These are phyloP conservation scores for Neurospora sp. DNA, from an alignment of 495 filamentous ascomycete genomes.

Conservation along the genomic window DNA sequence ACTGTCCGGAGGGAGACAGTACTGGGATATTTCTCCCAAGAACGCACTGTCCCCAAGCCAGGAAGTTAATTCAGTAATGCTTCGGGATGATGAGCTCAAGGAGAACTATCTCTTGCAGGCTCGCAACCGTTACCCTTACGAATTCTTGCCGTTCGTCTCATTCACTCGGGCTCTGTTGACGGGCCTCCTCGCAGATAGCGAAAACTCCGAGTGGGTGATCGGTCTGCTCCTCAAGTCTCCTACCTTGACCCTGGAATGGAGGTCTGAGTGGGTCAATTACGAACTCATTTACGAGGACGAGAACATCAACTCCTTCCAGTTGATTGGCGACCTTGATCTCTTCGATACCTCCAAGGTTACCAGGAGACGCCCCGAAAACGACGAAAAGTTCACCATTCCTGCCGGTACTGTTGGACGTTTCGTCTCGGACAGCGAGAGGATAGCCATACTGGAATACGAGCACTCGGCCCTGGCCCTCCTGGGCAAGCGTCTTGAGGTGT, in stretches of 20 bases:
- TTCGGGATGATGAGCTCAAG: slow-evolving; percentile 46
- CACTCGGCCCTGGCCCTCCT: slow-evolving; percentile 73
- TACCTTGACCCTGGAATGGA: slow-evolving; percentile 56
- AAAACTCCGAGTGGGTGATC: slow-evolving; percentile 40
- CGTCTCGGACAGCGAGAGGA: slow-evolving; percentile 47
- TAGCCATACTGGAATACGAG: slow-evolving; percentile 51
- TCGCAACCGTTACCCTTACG: slow-evolving; percentile 72
- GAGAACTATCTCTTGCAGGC: slow-evolving; percentile 49
- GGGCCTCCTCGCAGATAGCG: slow-evolving; percentile 32
- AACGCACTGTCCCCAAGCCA: slow-evolving; percentile 32
- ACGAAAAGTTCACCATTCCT: slow-evolving; percentile 43
- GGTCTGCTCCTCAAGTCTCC: slow-evolving; percentile 51
- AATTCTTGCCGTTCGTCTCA: slow-evolving; percentile 66
- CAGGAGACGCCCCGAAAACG: slow-evolving; percentile 18
- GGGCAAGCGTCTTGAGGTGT: slow-evolving; percentile 57
- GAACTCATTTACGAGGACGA: slow-evolving; percentile 73
- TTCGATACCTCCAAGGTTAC: slow-evolving; percentile 30
- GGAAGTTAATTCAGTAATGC: slow-evolving; percentile 37
- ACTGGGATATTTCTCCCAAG: slow-evolving; percentile 40
- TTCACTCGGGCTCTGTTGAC: slow-evolving; percentile 31
- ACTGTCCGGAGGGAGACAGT: slow-evolving; percentile 44
- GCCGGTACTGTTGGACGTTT: slow-evolving; percentile 60
- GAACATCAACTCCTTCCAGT: slow-evolving; percentile 56
- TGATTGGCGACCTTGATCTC: slow-evolving; percentile 44
- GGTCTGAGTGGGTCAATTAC: slow-evolving; percentile 52